Base-by-base conservation (phyloP, 371 early-diverging fungal species). In the Mucor irregularis region DNA sequence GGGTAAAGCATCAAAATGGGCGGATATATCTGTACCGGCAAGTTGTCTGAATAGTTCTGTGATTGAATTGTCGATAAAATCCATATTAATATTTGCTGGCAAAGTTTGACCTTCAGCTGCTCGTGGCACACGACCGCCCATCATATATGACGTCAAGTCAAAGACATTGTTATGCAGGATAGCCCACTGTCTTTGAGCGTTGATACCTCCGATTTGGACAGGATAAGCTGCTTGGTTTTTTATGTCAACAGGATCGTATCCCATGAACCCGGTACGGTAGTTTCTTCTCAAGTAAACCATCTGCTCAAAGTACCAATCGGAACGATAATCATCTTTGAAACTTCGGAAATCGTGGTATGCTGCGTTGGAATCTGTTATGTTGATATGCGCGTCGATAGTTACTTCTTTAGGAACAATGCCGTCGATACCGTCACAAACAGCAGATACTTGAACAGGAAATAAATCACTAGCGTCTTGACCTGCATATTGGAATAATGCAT, bases 371-470 rank as follows among this genome's bases (percentile, higher is more conserved):
- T 76, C 74, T 1, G 74, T 73, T 24, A 76, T 68, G 25, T 76
- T 73, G 40, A 76, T 66, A 21, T 71, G 71, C 3, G 69, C 62
- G 35, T 68, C 71, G 14, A 76, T 35, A 0, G 68, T 67, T 10
- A 78, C 66, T 42, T 73, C 72, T 34, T 64, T 56, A 4, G 75
- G 59, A 2, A 78, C 62, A 13, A 60, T 56, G 5, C 68, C 70
- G 31, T 65, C 58, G 13, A 68, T 56, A 2, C 77, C 77, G 30
- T 78, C 78, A 33, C 78, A 78, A 5, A 78, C 45, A n/a, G 75
- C 73, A 14, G 78, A 89, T 5, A 89, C 80, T 65, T 92, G 92
- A 13, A 90, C 78, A 0, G 92, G 92, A 64, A 92, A 92, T 29
- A 85, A 64, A 54, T 76, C 79, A 9, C 86, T 83, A 22, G 87